Evolutionary conservation across 352 stramenopile species (phyloP).

Genomic region (Phytophthora sojae): DNA sequence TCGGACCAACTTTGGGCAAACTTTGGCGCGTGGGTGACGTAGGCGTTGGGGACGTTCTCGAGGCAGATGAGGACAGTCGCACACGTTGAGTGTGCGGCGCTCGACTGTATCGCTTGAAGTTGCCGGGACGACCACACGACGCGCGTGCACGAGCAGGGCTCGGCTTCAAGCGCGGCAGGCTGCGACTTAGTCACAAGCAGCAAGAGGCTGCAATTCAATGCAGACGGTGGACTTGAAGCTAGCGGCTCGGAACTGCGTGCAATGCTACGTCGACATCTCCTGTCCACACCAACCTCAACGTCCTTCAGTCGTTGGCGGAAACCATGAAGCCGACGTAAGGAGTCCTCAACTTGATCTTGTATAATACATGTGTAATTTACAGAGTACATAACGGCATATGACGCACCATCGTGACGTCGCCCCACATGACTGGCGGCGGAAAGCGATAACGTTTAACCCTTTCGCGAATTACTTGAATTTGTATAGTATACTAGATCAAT

Average conservation of each 20-base stretch:
- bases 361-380: no score
- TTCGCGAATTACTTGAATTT: no score
- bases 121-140: slow-evolving; percentile 16
- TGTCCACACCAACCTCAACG: no score
- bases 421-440: no score
- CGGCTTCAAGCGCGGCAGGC: background rate
- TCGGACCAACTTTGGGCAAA: slow-evolving; percentile 32
- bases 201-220: background rate
- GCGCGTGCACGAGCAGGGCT: slow-evolving; percentile 16
- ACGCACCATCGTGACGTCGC: no score
- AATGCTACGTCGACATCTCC: background rate
- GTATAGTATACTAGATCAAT: no score
- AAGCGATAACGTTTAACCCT: no score
- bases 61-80: slow-evolving; percentile 27
- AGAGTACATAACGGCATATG: no score
- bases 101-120: slow-evolving; percentile 28
- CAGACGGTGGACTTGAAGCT: background rate
- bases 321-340: no score
- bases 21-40: slow-evolving; percentile 36
- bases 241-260: background rate
- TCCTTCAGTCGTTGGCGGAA: no score
- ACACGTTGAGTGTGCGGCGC: slow-evolving; percentile 11
- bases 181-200: background rate
- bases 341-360: no score
- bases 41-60: slow-evolving; percentile 14